These are phyloP conservation scores for Blastobotrys proliferans DNA, from an alignment of 1,139 yeast species.

Conservation along the genomic window DNA sequence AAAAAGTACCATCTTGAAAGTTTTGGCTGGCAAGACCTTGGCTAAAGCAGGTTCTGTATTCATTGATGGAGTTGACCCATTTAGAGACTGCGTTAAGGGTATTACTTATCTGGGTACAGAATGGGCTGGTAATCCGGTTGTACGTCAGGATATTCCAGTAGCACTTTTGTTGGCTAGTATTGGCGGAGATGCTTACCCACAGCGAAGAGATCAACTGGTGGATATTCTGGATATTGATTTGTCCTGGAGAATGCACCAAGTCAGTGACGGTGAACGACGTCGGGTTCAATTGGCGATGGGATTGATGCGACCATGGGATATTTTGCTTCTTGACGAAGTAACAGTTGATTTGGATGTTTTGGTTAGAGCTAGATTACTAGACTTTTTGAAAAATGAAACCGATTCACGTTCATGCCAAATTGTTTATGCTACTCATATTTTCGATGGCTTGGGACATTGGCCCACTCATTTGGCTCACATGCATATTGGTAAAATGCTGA, in stretches of 20 bases:
- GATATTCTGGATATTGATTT: constrained; percentile 79
- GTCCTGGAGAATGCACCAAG: constrained; percentile 85
- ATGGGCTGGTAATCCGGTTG: constrained; percentile 92
- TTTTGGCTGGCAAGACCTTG: constrained; percentile 87
- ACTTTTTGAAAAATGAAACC: constrained; percentile 70
- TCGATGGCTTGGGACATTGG: constrained; percentile 90
- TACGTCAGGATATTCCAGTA: constrained; percentile 87
- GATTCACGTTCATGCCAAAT: constrained; percentile 53
- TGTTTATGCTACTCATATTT: constrained; percentile 91
- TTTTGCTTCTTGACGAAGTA: constrained; percentile 83
- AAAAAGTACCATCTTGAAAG: constrained; percentile 77
- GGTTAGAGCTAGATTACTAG: constrained; percentile 70
- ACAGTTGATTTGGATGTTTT: constrained; percentile 94
- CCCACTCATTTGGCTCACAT: constrained; percentile 83
- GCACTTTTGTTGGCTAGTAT: constrained; percentile 70
- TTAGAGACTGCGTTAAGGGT: constrained; percentile 55
- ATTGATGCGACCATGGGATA: constrained; percentile 80
- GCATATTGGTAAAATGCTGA: constrained; percentile 55
- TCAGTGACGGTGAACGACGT: constrained; percentile 92
- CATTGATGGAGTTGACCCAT: constrained; percentile 84
- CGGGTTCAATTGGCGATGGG: constrained; percentile 96
- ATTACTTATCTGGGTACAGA: constrained; percentile 95
- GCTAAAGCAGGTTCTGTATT: constrained; percentile 61
- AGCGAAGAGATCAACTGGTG: constrained; percentile 71
- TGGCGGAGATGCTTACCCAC: constrained; percentile 73